Base-by-base conservation (phyloP, 1,139 yeast genomes). In the Suhomyces wounanorum region DNA sequence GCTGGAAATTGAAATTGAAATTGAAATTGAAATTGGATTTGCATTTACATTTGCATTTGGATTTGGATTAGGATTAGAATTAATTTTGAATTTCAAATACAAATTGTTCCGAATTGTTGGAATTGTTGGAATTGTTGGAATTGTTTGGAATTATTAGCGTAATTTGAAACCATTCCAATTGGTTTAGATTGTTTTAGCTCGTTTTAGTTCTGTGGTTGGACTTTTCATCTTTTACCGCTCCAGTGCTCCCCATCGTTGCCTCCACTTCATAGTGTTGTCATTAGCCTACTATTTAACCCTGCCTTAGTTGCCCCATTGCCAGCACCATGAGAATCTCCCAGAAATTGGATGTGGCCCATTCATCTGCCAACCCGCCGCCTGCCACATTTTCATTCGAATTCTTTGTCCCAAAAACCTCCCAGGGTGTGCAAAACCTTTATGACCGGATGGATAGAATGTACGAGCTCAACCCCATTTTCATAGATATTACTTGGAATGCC, bases 381-480 rank as follows among this genome's bases (percentile, higher is more conserved):
- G 79, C 96, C 4, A 89, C 97, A 5, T 94, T 89, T 68, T 92
- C 98, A 45, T 94, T 92, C 64, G 99, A 94, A 75, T 94, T 89
- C 73, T 94, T 94, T 67, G 97, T 94, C n/a, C 99, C 99, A 43
- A 94, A 94, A 75, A 94, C 99, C 0, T 79, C 95, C 23, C 97
- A 94, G 69, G 99, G 99, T 67, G 95, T 92, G 31, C 97, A 92
- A 68, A 94, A 94, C 66, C 78, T 94, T 52, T 94, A 92, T 70
- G 99, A 94, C 68, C 82, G 99, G 67, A 94, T 94, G 95, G 98
- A 94, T 66, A 83, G 97, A 69, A 94, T 94, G 99, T 90, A 89
- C 69, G 92, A 89, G 59, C 77, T 92, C 62, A 87, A 87, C 57
- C 99, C 99, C 1, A 84, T 89, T 55, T 94, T 94, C 67, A 85